These are phyloP conservation scores for Carnegiea gigantea DNA, from an alignment of 179 eudicot species.

Conservation along the genomic window DNA sequence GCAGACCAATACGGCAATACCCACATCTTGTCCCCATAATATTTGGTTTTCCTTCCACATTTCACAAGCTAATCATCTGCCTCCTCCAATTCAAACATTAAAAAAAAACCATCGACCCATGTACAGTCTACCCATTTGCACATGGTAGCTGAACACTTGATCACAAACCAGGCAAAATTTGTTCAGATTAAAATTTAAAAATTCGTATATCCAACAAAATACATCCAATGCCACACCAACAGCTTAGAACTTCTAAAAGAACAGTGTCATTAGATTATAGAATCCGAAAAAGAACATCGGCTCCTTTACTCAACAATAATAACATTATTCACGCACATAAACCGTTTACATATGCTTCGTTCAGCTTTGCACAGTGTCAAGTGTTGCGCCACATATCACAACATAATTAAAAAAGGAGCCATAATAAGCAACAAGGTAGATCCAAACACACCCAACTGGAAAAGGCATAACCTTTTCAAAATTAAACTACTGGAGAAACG, in stretches of 20 bases:
- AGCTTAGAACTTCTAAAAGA: neutral
- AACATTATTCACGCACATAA: too few relatives aligned
- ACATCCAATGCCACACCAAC: neutral
- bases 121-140: too few relatives aligned
- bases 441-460: neutral
- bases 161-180: too few relatives aligned
- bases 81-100: neutral
- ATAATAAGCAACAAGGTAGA: neutral
- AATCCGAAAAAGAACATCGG: neutral
- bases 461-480: neutral
- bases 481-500: neutral
- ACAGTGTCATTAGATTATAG: neutral
- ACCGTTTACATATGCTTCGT: neutral
- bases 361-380: neutral
- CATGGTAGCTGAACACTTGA: too few relatives aligned
- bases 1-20: too few relatives aligned
- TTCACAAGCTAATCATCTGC: neutral
- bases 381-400: neutral
- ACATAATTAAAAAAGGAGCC: neutral
- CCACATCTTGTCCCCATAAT: neutral
- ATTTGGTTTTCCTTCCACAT: neutral
- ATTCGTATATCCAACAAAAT: neutral
- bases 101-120: too few relatives aligned
- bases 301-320: neutral
- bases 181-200: too few relatives aligned